A percentile compares a stretch with the other conserved stretches of the same genome.
These are phyloP conservation scores for Ophiognomonia clavigignenti-juglandacearum DNA, from an alignment of 2,329 filamentous ascomycete species.

Conservation along the genomic window DNA sequence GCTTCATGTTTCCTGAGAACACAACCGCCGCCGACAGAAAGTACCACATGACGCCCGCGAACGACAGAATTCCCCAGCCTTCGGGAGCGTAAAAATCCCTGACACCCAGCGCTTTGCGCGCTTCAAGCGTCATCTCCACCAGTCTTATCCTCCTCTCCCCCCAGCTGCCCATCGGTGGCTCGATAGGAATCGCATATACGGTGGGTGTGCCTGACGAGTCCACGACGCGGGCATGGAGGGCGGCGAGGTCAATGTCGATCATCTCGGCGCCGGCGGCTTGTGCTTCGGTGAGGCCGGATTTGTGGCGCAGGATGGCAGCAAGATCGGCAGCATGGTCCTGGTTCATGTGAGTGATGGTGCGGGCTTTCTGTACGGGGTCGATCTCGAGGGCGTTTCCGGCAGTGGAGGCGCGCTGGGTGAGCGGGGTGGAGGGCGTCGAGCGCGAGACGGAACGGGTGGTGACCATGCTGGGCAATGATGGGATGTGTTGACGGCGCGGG, in stretches of 20 bases:
- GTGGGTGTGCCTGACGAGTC: no score
- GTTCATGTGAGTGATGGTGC: constrained; percentile 79
- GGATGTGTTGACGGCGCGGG: no score
- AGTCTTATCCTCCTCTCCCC: constrained; percentile 65
- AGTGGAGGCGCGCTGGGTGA: neutral
- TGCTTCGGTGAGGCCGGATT: constrained; percentile 48
- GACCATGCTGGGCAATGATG: constrained; percentile 4
- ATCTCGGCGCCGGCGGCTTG: constrained; percentile 41
- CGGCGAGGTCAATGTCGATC: constrained; percentile 57
- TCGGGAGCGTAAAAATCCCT: constrained; percentile 33
- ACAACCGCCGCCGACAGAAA: constrained; percentile 26
- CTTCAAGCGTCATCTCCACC: constrained; percentile 61
- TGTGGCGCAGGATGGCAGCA: constrained; percentile 72
- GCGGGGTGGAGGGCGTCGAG: neutral
- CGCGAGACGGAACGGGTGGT: constrained; percentile 12
- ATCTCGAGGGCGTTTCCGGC: constrained; percentile 3
- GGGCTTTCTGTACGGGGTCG: constrained; percentile 21
- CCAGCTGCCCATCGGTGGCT: constrained; percentile 65
- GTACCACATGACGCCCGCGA: constrained; percentile 50
- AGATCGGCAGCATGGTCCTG: constrained; percentile 72
- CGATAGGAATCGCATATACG: constrained; percentile 54
- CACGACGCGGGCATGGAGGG: constrained; percentile 56
- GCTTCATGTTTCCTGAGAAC: constrained; percentile 17
- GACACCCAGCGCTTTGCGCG: constrained; percentile 56
- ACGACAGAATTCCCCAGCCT: constrained; percentile 45